Base-by-base conservation (phyloP, 2,329 filamentous ascomycete species). In the Sclerotinia borealis region DNA sequence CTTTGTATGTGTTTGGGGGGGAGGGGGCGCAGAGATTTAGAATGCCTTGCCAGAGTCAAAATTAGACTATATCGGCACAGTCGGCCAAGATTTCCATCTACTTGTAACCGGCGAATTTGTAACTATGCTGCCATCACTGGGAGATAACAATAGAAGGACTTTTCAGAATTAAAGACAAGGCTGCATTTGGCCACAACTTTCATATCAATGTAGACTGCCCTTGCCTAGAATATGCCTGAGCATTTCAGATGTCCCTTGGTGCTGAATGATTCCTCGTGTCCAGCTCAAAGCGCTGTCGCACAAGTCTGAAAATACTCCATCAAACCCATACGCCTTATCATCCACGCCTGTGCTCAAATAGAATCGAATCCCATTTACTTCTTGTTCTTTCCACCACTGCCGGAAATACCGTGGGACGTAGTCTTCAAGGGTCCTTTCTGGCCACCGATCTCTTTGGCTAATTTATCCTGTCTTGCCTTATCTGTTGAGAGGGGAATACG, bases 371-470 rank as follows among this genome's bases (percentile, higher is more conserved):
- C 13, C 29, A 47, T 64, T 47, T 51, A 50, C 37, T 45, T 62
- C 54, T 56, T 65, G 66, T 63, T 29, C 96, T 88, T 97, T 96
- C 90, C 96, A 78, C 92, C 93, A 67, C 90, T 95, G 86, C 96
- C 97, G 88, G 97, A 97, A 82, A 98, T 96, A 67, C 92, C 92
- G 79, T 96, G 91, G 55, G 83, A 78, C 39, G 92, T 92, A 37
- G 86, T 89, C 79, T 92, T 93, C 75, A 97, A 76, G 43, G 93
- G 93, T 3, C 93, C 93, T 80, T 96, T 96, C 22, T 59, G 56
- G 22, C 45, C 56, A 50, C 41, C 22, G 77, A 90, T 90, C 34
- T 70, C 72, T 73, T 89, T 88, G 51, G 90, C 88, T 80, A 91
- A 90, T 66, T 87, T 83, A n/a, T 88, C 86, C 79, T 96, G 76